Conservation (phyloP, 2,329 filamentous ascomycete species). For the Metarhizium sp. region DNA sequence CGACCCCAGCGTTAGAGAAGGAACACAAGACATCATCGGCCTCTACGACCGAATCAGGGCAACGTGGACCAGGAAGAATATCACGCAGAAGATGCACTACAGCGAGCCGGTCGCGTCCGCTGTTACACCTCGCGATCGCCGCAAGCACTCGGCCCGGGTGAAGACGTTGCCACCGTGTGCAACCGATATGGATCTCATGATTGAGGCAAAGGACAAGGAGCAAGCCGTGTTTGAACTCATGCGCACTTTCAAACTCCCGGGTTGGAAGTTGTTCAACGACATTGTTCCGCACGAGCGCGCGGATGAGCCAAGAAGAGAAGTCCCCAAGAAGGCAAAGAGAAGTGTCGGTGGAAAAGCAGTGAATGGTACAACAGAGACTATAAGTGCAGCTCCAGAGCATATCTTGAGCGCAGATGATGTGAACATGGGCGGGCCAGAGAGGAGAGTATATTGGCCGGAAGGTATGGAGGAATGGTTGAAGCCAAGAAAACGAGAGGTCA, state of each 20-base stretch:
- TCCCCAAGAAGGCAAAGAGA: constrained; percentile 29
- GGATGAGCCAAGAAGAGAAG: constrained; percentile 55
- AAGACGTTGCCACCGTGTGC: constrained; percentile 73
- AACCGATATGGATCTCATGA: constrained; percentile 90
- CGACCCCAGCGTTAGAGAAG: constrained; percentile 65
- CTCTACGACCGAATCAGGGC: constrained; percentile 69
- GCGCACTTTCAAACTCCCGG: constrained; percentile 76
- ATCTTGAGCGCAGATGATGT: constrained; percentile 57
- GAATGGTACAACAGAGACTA: constrained; percentile 26
- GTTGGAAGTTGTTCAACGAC: constrained; percentile 66
- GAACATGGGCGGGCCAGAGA: constrained; percentile 75
- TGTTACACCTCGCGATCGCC: constrained; percentile 65
- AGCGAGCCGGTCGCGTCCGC: constrained; percentile 60
- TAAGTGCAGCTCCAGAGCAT: constrained; percentile 27
- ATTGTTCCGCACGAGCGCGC: constrained; percentile 66
- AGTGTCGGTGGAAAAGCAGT: constrained; percentile 26
- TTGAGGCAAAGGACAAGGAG: constrained; percentile 96
- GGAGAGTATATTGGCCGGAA: constrained; percentile 81
- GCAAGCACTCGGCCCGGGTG: constrained; percentile 80
- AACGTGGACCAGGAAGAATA: constrained; percentile 77
- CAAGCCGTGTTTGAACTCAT: constrained; percentile 94
- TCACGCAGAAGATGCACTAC: constrained; percentile 95
- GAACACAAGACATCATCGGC: constrained; percentile 68
- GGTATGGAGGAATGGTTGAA: constrained; percentile 87
- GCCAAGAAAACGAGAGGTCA: constrained; percentile 64